Evolutionary conservation across 2,329 filamentous ascomycete genomes (phyloP), one percentile per base, ranked within the genome.

Genomic region (Microdochium bolleyi): DNA sequence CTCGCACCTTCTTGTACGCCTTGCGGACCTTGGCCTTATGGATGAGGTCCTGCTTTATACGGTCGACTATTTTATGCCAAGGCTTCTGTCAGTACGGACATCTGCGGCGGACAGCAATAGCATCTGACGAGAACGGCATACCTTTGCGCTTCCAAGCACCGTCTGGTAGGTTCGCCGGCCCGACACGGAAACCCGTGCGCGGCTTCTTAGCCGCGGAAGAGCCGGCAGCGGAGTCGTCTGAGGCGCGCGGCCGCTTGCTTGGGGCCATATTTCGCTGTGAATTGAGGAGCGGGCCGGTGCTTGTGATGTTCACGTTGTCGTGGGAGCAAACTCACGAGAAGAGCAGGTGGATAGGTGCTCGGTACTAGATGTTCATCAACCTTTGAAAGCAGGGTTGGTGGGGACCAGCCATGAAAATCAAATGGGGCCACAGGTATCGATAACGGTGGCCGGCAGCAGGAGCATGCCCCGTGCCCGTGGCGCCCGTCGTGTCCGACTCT

Each of bases 11-110:
- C 57, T 87, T 88, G 66, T 96, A 96, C 44, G 88, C 82, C 70
- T 96, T 95, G 72, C 92, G 94, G 57, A 96, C 78, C 70, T 96
- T 96, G 55, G 92, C 91, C 68, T 94, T 95, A 69, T 91, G 83
- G 62, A 97, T 96, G 53, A 96, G 75, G 59, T 88, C 83, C 58
- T 87, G 80, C 71, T 97, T 97, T 64, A 96, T 94, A 70, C 92
- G 92, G 69, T 89, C 84, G 54, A 88, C 89, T 92, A 62, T 52
- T 49, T 51, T 49, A 30, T 37, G 24, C 54, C 49, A 55, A 11
- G 27, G 27, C 5, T 11, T 5, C 27, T 30, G 27, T 30, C 27
- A 30, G 27, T 5, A 30, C 27, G 27, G 27, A 30, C 5, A 30
- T 11, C 11, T 46, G 41, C 49, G 2, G 4, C 9, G 48, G 48